These are phyloP conservation scores for Paecilomyces niveus DNA, from an alignment of 2,329 filamentous ascomycete genomes.

Conservation along the genomic window DNA sequence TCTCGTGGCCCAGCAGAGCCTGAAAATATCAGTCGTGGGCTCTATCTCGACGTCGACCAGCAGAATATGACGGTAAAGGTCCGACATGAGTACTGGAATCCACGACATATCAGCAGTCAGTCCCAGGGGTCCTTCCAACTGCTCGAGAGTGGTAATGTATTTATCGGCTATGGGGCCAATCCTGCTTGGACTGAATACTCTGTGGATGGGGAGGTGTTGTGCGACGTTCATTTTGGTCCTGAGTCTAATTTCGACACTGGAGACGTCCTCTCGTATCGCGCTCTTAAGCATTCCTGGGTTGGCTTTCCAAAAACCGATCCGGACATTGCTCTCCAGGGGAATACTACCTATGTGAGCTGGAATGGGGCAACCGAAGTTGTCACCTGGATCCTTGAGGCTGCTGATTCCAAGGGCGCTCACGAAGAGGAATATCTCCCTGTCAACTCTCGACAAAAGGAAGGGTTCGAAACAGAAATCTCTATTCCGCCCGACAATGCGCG, in stretches of 20 bases:
- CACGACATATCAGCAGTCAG: slow-evolving; percentile 29
- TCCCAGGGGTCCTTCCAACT: slow-evolving; percentile 40
- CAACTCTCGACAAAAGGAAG: slow-evolving; percentile 14
- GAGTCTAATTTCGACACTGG: slow-evolving; percentile 7
- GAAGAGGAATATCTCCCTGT: slow-evolving; percentile 12
- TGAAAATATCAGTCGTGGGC: slow-evolving; percentile 35
- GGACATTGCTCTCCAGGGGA: slow-evolving; percentile 21
- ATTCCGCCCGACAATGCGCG: slow-evolving; percentile 11
- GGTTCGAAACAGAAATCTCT: slow-evolving; percentile 21
- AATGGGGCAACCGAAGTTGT: slow-evolving; percentile 30
- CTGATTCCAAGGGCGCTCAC: background rate
- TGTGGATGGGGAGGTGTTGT: slow-evolving; percentile 37
- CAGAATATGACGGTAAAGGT: slow-evolving; percentile 38
- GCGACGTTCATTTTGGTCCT: slow-evolving; percentile 45
- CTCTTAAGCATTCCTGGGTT: background rate
- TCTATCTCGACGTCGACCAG: slow-evolving; percentile 36
- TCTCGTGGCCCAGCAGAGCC: slow-evolving; percentile 15
- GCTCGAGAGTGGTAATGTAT: slow-evolving; percentile 37
- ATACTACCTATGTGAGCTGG: slow-evolving; percentile 22
- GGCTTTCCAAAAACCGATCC: background rate
- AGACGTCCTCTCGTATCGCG: background rate
- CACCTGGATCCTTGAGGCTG: slow-evolving; percentile 21
- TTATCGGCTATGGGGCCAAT: slow-evolving; percentile 45
- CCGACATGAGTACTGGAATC: slow-evolving; percentile 32
- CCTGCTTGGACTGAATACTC: slow-evolving; percentile 49